A percentile compares a stretch with the other conserved stretches of the same genome.
phyloP scores from a whole-genome alignment of 2,329 filamentous ascomycete genomes.

The Plenodomus biglobosus region DNA sequence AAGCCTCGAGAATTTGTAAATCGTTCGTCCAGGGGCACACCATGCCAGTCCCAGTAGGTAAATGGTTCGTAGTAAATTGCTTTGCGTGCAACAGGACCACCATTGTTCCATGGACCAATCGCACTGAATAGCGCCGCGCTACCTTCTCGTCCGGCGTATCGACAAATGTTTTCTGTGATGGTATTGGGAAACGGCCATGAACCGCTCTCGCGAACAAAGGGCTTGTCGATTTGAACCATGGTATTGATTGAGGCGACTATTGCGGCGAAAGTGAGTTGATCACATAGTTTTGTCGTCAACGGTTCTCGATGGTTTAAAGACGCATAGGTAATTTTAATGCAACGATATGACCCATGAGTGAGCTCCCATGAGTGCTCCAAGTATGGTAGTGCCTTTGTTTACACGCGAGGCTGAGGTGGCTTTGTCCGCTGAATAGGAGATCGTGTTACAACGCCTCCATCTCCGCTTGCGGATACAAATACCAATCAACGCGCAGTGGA shows the following conservation, averaged over 20 bases:
- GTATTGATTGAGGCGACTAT: not conserved
- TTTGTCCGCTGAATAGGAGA: conserved; percentile 3
- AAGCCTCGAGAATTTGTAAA: not conserved
- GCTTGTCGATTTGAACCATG: not conserved
- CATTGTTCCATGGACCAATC: not conserved
- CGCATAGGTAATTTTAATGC: not conserved
- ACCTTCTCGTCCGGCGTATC: conserved; percentile 15
- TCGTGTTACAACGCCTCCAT: not conserved
- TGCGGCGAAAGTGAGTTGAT: not conserved
- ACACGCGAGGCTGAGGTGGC: not conserved
- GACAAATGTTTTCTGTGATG: conserved; percentile 4
- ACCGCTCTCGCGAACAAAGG: not conserved
- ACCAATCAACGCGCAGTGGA: not conserved
- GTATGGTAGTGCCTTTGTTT: not conserved
- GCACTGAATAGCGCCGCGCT: conserved; percentile 15
- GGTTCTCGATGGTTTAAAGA: not conserved
- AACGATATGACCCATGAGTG: not conserved
- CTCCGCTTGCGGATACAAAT: conserved; percentile 7
- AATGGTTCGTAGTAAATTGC: conserved; percentile 26
- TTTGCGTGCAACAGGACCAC: conserved; percentile 2
- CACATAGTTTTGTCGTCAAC: not conserved
- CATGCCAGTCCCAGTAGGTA: conserved; percentile 33
- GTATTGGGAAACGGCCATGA: conserved; percentile 4
- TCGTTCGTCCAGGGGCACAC: conserved; percentile 3
- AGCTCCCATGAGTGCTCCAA: not conserved